Base-by-base conservation (phyloP, 345 rosid genomes). In the Angophora floribunda region DNA sequence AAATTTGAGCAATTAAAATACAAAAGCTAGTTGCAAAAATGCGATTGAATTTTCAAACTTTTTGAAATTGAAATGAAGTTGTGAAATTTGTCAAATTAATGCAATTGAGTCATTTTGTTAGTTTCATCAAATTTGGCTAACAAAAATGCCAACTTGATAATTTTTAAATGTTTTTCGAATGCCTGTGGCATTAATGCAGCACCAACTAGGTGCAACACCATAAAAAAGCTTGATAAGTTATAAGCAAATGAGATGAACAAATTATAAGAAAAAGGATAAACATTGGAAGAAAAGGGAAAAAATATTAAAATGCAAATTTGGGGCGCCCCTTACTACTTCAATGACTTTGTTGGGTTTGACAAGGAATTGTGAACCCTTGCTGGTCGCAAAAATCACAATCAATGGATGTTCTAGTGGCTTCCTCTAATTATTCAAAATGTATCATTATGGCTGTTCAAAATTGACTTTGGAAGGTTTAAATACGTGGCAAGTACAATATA, bases 51-150 rank as follows among this genome's bases (percentile, higher is more conserved):
- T 52, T 52, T 2, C 14, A 52, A 52, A 52, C 6, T 52, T 36
- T 52, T 13, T 4, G 12, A 50, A 50, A 50, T 9, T 50, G 51
- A 3, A 9, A 50, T 61, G 13, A n/a, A 61, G 26, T 61, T 28
- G 30, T 13, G 26, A 28, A 1, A 61, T 24, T 61, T 28, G 5
- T 61, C 16, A 7, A 61, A 61, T 61, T 0, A 0, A 1, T 61
- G 30, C 13, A 61, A 61, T 6, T n/a, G 13, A 63, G 19, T n/a
- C 75, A 6, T n/a, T n/a, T 8, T 32, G 8, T 6, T 63, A n/a
- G 19, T 4, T 63, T 63, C 75, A 63, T 14, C 41, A 6, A 7
- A 1, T 63, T 63, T 63, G 30, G 75, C 17, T 63, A 63, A 63
- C 2, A 4, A 13, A 13, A 63, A n/a, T 26, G 16, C 30, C 1